Percentiles rank a stretch among this genome's conserved stretches.
phyloP scores from a whole-genome alignment of 2,329 filamentous ascomycete genomes.

The Alternaria novae-zelandiae region DNA sequence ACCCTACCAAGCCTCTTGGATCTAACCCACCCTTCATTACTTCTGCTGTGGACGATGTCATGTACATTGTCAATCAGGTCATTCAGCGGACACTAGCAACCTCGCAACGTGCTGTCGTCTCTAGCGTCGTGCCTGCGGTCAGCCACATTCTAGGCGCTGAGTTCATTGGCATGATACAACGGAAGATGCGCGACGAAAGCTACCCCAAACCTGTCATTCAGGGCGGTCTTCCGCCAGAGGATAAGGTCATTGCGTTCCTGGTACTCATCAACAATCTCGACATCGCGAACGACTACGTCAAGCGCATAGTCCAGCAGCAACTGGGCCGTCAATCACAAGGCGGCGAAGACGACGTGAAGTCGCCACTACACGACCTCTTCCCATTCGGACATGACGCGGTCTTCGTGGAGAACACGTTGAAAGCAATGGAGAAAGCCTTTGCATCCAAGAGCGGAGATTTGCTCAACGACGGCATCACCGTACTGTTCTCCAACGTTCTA shows the following conservation, averaged over 20 bases:
- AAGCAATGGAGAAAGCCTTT: constrained; percentile 74
- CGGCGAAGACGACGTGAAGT: constrained; percentile 46
- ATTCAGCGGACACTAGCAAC: constrained; percentile 86
- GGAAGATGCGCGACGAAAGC: constrained; percentile 95
- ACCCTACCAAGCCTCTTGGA: constrained; percentile 72
- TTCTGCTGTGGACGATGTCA: constrained; percentile 95
- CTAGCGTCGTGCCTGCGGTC: constrained; percentile 78
- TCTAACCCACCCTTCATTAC: constrained; percentile 89
- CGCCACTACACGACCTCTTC: constrained; percentile 67
- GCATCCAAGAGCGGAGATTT: constrained; percentile 80
- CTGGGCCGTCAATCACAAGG: constrained; percentile 53
- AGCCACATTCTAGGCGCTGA: constrained; percentile 83
- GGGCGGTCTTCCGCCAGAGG: constrained; percentile 84
- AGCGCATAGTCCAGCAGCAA: constrained; percentile 78
- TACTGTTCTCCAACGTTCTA: constrained; percentile 86
- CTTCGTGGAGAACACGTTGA: constrained; percentile 72
- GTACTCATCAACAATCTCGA: constrained; percentile 96
- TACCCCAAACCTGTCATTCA: constrained; percentile 82
- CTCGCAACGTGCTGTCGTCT: constrained; percentile 78
- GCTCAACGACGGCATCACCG: constrained; percentile 80
- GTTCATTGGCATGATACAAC: constrained; percentile 95
- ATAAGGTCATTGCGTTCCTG: constrained; percentile 86
- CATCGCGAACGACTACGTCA: constrained; percentile 87
- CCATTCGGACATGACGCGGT: constrained; percentile 78
- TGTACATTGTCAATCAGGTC: constrained; percentile 97